Conservation (phyloP, 768 basidiomycete genomes). For the Lyophyllum atratum region DNA sequence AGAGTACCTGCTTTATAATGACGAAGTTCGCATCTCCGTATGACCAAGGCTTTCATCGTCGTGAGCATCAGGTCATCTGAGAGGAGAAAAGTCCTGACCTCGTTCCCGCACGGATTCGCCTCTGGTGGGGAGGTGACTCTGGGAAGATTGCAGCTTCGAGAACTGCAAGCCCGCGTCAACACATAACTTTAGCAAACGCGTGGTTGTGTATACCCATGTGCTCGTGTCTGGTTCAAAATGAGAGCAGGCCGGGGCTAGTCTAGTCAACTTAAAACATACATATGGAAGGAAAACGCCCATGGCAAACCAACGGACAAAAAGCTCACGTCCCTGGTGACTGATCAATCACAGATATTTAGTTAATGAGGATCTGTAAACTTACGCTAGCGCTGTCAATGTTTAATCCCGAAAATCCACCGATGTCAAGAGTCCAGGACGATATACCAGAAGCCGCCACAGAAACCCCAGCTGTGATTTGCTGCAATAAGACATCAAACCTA, state of each 20-base stretch:
- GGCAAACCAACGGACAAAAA: slow-evolving; percentile 37
- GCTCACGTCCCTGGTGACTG: slow-evolving; percentile 27
- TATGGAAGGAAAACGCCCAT: slow-evolving; percentile 40
- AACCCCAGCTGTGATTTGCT: slow-evolving; percentile 36
- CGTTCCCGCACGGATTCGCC: slow-evolving; percentile 36
- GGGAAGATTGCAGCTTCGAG: slow-evolving; percentile 29
- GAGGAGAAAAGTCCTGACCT: slow-evolving; percentile 17
- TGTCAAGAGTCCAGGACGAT: slow-evolving; percentile 38
- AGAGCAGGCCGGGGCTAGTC: too few species aligned
- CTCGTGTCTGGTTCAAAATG: slow-evolving; percentile 27
- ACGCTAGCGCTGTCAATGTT: slow-evolving; percentile 30
- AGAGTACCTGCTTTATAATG: slow-evolving; percentile 33
- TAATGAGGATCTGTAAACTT: too few species aligned
- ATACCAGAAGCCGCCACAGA: slow-evolving; percentile 37
- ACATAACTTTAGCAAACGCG: not conserved
- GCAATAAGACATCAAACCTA: slow-evolving; percentile 33
- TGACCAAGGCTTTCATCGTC: slow-evolving; percentile 31
- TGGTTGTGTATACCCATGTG: slow-evolving; percentile 27
- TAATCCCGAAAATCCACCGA: slow-evolving; percentile 35
- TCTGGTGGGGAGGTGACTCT: slow-evolving; percentile 18
- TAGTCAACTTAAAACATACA: slow-evolving; percentile 21
- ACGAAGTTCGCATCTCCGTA: slow-evolving; percentile 36
- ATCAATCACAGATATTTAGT: too few species aligned
- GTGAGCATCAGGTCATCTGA: not conserved
- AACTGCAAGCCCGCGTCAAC: slow-evolving; percentile 15